Evolutionary conservation across 345 rosid genomes (phyloP).

Genomic region (Acer negundo): DNA sequence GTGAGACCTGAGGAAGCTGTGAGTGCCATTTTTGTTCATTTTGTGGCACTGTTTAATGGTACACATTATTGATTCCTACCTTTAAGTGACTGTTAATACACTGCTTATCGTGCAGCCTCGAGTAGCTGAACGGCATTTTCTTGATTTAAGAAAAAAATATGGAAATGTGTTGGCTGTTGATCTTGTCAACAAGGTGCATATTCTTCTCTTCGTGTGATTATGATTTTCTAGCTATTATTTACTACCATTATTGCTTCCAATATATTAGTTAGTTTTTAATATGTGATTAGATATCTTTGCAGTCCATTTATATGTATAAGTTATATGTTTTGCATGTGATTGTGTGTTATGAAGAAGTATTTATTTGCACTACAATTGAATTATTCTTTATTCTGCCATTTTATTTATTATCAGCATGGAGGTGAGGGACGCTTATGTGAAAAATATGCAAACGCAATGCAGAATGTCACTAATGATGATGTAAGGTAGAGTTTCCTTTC

Average conservation of each 20-base stretch:
- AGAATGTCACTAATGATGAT: conserved; percentile 68
- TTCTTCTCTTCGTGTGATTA: conserved; percentile 17
- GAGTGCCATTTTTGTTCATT: conserved; percentile 35
- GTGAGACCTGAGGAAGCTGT: conserved; percentile 90
- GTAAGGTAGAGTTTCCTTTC: conserved; percentile 65
- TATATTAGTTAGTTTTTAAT: background rate
- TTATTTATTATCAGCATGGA: conserved; percentile 73
- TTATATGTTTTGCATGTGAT: background rate
- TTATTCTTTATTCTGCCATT: conserved; percentile 20
- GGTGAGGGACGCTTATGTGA: conserved; percentile 88
- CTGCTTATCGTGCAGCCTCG: conserved; percentile 53
- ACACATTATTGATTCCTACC: conserved; percentile 3
- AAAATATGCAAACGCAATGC: conserved; percentile 70
- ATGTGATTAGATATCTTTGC: background rate
- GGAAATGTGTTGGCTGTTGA: conserved; percentile 78
- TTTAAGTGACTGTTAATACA: conserved; percentile 14
- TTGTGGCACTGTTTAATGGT: conserved; percentile 12
- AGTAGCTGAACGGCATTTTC: conserved; percentile 84
- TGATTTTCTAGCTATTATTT: background rate
- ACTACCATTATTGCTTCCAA: conserved; percentile 4
- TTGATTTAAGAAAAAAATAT: conserved; percentile 91
- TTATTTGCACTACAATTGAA: conserved; percentile 17
- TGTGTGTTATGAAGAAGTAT: background rate
- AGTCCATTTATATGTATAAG: background rate
- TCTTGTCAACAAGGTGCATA: conserved; percentile 83